Base-by-base conservation (phyloP, 2,329 filamentous ascomycete genomes). In the Fonsecaea nubica region DNA sequence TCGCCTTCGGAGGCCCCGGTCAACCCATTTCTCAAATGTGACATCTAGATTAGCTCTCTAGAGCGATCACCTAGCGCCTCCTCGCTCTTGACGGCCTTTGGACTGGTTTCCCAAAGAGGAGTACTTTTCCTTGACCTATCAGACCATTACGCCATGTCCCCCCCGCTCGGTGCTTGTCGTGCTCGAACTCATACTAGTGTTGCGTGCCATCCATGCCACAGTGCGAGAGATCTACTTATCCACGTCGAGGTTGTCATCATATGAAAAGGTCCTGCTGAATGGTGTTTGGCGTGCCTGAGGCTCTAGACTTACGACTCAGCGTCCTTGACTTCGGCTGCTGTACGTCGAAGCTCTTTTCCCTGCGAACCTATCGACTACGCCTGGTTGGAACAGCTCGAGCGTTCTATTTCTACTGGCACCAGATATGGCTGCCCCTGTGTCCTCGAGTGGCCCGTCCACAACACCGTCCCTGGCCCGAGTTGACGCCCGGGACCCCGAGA, bases 11-110 rank as follows among this genome's bases (percentile, higher is more conserved):
- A 25, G 25, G 25, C 25, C 25, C 25, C 25, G 25, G 25, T 25
- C 25, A 3, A 3, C 25, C 25, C 25, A 25, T 25, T 25, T 25
- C 25, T 25, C 25, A 25, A 25, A 25, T 25, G 25, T 25, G 25
- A 25, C 25, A 36, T 36, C 38, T 12, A 48, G 42, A 54, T 62
- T 40, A 87, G 90, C 70, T 82, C 90, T 40, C 73, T 86, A 12
- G 85, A 87, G 66, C 79, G 87, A 21, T 48, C 42, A 25, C 25
- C 25, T 25, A 25, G 25, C 25, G 25, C 4, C 42, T 21, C 5
- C 42, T 21, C 42, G n/a, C 10, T 48, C n/a, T 38, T 8, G 3
- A 13, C 9, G 9, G 42, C 10, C 45, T 21, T 50, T 25, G 9
- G 52, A 10, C 33, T 25, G 5, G 52, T 36, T 55, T 55, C 52